Base-by-base conservation (phyloP, 176 grass and related monocot species). In the Thalia dealbata region DNA sequence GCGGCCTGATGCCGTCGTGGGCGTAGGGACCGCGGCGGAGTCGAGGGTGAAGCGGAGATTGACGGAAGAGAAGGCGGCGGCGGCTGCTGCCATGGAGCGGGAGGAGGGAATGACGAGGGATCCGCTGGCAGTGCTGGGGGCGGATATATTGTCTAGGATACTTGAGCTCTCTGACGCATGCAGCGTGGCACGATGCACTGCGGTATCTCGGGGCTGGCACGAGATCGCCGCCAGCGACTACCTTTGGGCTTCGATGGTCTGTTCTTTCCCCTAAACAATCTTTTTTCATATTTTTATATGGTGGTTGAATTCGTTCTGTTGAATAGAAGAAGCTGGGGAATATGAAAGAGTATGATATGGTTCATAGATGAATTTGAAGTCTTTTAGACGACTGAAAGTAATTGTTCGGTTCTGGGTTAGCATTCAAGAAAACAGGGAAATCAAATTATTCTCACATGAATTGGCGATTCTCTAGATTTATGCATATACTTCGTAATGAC, bases 161-260 rank as follows among this genome's bases (percentile, higher is more conserved):
- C 62, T 65, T 3, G 27, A 65, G 14, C 28, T 35, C 26, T 65
- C 62, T 19, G 62, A 35, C 62, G 62, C 27, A 65, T 65, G 62
- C 62, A 65, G 62, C 62, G 62, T 65, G 62, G 62, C 84, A 75
- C 86, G 84, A 74, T 92, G 89, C 72, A 85, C 81, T 14, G 82
- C 65, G 30, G 79, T 92, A 11, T 92, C 89, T 78, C 70, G 52
- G 43, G 59, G 78, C 3, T 92, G 92, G 92, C 54, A 76, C 38
- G 70, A 58, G 63, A 71, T 92, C 58, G 84, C 92, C 72, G 74
- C 52, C 75, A 73, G 54, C 71, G 83, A 90, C 81, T 72, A 67
- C 68, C 77, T 96, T 59, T 96, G 86, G 92, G 86, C 74, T 73
- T 75, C 84, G 23, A 89, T 81, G 88, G 89, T 87, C 51, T 64